phyloP scores from a whole-genome alignment of 805 yeast genomes.

The Candida argentea region DNA sequence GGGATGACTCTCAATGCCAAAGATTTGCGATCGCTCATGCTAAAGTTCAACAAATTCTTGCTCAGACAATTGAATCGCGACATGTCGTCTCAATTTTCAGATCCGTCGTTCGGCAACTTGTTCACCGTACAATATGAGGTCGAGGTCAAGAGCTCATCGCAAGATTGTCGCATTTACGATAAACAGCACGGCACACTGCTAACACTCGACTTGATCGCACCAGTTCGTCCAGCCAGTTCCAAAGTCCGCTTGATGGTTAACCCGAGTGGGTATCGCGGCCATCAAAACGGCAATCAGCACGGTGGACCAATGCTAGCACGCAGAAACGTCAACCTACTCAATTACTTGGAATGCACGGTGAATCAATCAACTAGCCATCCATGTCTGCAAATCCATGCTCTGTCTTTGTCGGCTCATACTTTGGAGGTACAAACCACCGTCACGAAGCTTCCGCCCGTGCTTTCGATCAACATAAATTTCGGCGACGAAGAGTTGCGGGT shows the following conservation, averaged over 20 bases:
- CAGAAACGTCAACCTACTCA: conserved; percentile 17
- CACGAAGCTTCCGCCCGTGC: conserved; percentile 50
- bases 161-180: conserved; percentile 26
- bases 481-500: conserved; percentile 43
- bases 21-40: conserved; percentile 35
- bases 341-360: conserved; percentile 54
- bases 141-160: conserved; percentile 25
- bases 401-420: conserved; percentile 21
- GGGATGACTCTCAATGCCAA: conserved; percentile 33
- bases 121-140: conserved; percentile 37
- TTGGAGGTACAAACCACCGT: conserved; percentile 45
- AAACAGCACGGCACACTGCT: conserved; percentile 24
- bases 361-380: conserved; percentile 40
- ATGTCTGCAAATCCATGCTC: conserved; percentile 32
- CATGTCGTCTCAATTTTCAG: conserved; percentile 24
- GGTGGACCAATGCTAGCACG: conserved; percentile 8
- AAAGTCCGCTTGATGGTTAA: conserved; percentile 11
- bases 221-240: conserved; percentile 18
- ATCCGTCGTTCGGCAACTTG: conserved; percentile 17
- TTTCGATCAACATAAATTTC: conserved; percentile 52
- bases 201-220: conserved; percentile 34
- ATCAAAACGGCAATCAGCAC: conserved; percentile 1
- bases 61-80: conserved; percentile 43
- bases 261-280: no score
- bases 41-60: conserved; percentile 50